Evolutionary conservation across 441 rosid genomes (phyloP).

Genomic region (Pelargonium exstipulatum): DNA sequence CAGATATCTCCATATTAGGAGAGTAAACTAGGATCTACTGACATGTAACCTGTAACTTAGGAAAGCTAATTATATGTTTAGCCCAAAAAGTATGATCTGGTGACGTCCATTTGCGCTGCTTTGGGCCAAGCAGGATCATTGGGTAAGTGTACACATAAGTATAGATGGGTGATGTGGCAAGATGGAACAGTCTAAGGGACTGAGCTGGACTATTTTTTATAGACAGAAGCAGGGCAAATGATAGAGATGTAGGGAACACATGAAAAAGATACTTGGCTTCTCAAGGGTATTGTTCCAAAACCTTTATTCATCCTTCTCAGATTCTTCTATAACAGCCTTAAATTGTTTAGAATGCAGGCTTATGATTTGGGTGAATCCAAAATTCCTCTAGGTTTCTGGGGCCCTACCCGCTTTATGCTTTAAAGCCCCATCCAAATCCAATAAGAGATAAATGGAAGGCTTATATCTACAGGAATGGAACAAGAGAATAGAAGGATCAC

Average conservation of each 20-base stretch:
- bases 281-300: conserved; percentile 44
- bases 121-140: not conserved
- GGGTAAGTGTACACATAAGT: conserved; percentile 29
- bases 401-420: conserved; percentile 63
- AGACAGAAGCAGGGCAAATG: conserved; percentile 40
- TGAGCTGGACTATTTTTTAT: conserved; percentile 21
- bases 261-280: conserved; percentile 71
- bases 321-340: conserved; percentile 74
- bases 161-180: conserved; percentile 33
- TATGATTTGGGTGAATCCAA: conserved; percentile 59
- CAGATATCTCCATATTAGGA: conserved; percentile 8
- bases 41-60: conserved; percentile 18
- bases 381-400: conserved; percentile 38
- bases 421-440: conserved; percentile 56
- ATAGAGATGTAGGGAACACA: conserved; percentile 36
- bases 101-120: conserved; percentile 11
- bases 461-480: conserved; percentile 54
- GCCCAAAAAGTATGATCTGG: conserved; percentile 14
- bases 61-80: conserved; percentile 13
- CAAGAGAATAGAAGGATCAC: conserved; percentile 34
- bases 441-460: conserved; percentile 46
- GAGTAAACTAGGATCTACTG: conserved; percentile 13
- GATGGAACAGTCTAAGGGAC: conserved; percentile 25
- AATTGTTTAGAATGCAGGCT: conserved; percentile 46
- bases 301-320: conserved; percentile 60